A percentile compares a stretch with the other conserved stretches of the same genome.
phyloP scores from a whole-genome alignment of 2,329 filamentous ascomycete species.

The Beauveria varroae region DNA sequence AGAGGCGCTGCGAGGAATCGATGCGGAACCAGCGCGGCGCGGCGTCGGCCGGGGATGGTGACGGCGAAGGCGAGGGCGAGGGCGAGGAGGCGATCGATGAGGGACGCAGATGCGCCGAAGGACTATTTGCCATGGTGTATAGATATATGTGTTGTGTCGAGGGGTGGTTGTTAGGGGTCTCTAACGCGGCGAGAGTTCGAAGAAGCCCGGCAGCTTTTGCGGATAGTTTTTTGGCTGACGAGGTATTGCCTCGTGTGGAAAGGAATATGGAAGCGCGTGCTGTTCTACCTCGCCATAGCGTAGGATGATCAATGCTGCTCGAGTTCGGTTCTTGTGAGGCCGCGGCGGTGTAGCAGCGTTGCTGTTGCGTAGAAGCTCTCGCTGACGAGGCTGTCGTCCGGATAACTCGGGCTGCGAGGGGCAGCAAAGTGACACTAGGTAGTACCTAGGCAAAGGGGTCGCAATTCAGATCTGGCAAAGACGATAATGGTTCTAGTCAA shows the following conservation, averaged over 20 bases:
- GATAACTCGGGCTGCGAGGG: neutral
- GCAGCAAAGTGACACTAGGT: too few species aligned
- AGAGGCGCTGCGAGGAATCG: constrained; percentile 30
- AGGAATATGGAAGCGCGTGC: neutral
- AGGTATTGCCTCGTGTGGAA: too few species aligned
- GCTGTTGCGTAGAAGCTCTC: neutral
- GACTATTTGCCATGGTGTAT: constrained; percentile 34
- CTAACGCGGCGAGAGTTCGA: neutral
- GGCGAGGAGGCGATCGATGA: constrained; percentile 25
- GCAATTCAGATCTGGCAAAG: too few species aligned
- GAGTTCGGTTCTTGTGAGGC: neutral
- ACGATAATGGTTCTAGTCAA: too few species aligned
- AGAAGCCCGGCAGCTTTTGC: neutral
- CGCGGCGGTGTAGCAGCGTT: neutral
- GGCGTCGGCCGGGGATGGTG: constrained; percentile 15
- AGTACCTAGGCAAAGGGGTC: too few species aligned
- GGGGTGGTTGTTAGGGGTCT: neutral
- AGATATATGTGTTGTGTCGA: neutral
- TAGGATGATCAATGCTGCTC: neutral
- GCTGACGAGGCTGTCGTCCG: neutral
- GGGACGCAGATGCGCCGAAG: constrained; percentile 1
- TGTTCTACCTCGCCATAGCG: neutral
- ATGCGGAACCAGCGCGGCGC: constrained; percentile 33
- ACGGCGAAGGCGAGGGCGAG: constrained; percentile 22
- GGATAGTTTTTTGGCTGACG: neutral